Evolutionary conservation across 352 stramenopile genomes (phyloP), one percentile per base, ranked within the genome.

Genomic region (Thalassiosira delicatula): DNA sequence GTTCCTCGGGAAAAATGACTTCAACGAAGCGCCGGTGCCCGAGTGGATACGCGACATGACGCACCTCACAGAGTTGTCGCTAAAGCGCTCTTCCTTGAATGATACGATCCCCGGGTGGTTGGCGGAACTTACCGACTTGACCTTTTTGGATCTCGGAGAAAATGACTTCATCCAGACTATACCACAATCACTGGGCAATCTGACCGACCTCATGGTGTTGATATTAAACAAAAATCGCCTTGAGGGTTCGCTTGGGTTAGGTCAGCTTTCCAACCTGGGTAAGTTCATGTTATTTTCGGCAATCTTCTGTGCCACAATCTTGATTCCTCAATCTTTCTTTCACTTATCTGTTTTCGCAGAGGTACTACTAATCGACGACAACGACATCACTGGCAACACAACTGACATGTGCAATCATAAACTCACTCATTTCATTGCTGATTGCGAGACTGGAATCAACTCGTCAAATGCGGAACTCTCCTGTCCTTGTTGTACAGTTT

Each of bases 81-180:
- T 92, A 12, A 92, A 92, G 60, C 51, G 51, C 27, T 85, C 81
- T 4, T 66, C 83, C 14, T 67, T 83, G 11, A 80, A n/a, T 23
- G 86, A 85, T 7, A 59, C 12, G 17, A 85, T 94, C 29, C 89
- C 89, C 17, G 62, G 54, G n/a, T 83, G 68, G 63, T 63, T 88
- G 19, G 70, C 62, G 0, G 59, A 77, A 17, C 57, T 91, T 3
- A 60, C 33, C 3, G 70, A 85, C 8, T 62, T 93, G 14, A 42
- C 73, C 0, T 71, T 92, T n/a, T 73, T 94, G 29, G 88, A 93
- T 83, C 23, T 94, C 2, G 81, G 87, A 29, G 63, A 89, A 21
- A 94, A 94, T 72, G 12, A 54, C n/a, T n/a, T n/a, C n/a, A n/a
- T n/a, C n/a, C n/a, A n/a, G n/a, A n/a, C n/a, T n/a, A n/a, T n/a